Percentiles rank a stretch among this genome's conserved stretches.
Evolutionary conservation across 345 rosid species (phyloP).

Genomic region (Barbarea vulgaris): DNA sequence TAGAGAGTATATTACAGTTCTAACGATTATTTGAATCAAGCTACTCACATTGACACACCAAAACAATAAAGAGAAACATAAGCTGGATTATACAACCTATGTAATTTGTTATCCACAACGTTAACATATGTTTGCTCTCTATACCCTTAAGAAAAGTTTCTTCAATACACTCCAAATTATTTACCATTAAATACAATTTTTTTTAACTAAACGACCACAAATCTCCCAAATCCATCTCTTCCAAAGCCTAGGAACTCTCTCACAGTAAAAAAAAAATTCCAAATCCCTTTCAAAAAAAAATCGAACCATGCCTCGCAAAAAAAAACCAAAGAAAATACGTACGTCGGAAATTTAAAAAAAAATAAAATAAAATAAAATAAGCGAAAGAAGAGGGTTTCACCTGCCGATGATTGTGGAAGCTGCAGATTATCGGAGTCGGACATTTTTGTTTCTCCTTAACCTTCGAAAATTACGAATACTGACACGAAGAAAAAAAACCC

Average conservation of each 20-base stretch:
- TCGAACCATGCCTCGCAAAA: not conserved
- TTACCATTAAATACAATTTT: not conserved
- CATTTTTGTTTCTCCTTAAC: slow-evolving; percentile 13
- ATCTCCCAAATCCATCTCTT: slow-evolving; percentile 4
- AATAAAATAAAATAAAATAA: too few relatives aligned
- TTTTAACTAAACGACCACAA: not conserved
- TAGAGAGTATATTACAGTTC: slow-evolving; percentile 3
- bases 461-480: slow-evolving; percentile 15
- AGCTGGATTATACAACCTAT: not conserved
- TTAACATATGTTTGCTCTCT: slow-evolving; percentile 9
- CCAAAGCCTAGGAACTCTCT: slow-evolving; percentile 15
- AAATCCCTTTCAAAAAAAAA: not conserved
- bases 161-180: not conserved
- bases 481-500: not conserved
- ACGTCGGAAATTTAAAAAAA: not conserved
- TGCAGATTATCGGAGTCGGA: slow-evolving; percentile 20
- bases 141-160: not conserved
- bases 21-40: not conserved
- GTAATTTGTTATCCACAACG: not conserved
- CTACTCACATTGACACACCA: slow-evolving; percentile 1
- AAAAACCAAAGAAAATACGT: not conserved
- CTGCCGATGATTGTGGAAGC: slow-evolving; percentile 35
- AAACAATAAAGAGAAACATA: not conserved
- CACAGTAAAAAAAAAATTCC: not conserved
- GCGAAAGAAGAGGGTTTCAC: slow-evolving; percentile 17